Evolutionary conservation across 805 yeast species (phyloP).

Genomic region (Barnettozyma vustinii): DNA sequence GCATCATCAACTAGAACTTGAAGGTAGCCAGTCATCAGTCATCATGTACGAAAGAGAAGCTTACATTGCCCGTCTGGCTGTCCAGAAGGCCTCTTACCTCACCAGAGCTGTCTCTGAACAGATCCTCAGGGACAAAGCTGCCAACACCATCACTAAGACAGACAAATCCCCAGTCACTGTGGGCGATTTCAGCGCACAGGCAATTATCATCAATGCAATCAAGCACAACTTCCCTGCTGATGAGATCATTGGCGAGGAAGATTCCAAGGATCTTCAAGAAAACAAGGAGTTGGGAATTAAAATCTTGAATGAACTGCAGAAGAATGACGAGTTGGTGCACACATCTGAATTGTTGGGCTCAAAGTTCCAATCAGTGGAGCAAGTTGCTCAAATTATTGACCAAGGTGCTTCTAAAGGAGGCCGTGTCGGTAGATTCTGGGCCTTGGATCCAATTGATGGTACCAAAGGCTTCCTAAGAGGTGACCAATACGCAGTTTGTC

Average conservation of each 20-base stretch:
- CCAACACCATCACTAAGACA: slow-evolving; percentile 64
- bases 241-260: slow-evolving; percentile 92
- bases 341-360: slow-evolving; percentile 30
- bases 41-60: slow-evolving; percentile 56
- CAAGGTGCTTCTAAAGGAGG: slow-evolving; percentile 82
- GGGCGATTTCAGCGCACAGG: slow-evolving; percentile 96
- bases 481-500: slow-evolving; percentile 94
- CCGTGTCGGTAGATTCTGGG: slow-evolving; percentile 81
- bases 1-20: background rate
- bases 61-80: slow-evolving; percentile 81
- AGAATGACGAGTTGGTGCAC: slow-evolving; percentile 43
- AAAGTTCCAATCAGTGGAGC: slow-evolving; percentile 35
- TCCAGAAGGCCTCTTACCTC: slow-evolving; percentile 75
- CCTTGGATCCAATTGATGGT: slow-evolving; percentile 97
- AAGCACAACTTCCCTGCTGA: slow-evolving; percentile 76
- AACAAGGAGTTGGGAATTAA: slow-evolving; percentile 41
- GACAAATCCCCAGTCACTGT: slow-evolving; percentile 94
- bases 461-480: slow-evolving; percentile 95
- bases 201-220: slow-evolving; percentile 81
- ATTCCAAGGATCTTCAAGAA: slow-evolving; percentile 60
- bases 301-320: slow-evolving; percentile 55
- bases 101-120: slow-evolving; percentile 59
- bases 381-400: slow-evolving; percentile 65
- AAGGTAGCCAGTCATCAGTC: no score
- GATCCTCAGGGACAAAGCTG: slow-evolving; percentile 42